Percentiles rank a stretch among this genome's conserved stretches.
phyloP scores from a whole-genome alignment of 2,329 filamentous ascomycete species.

The Thelonectria rubi region DNA sequence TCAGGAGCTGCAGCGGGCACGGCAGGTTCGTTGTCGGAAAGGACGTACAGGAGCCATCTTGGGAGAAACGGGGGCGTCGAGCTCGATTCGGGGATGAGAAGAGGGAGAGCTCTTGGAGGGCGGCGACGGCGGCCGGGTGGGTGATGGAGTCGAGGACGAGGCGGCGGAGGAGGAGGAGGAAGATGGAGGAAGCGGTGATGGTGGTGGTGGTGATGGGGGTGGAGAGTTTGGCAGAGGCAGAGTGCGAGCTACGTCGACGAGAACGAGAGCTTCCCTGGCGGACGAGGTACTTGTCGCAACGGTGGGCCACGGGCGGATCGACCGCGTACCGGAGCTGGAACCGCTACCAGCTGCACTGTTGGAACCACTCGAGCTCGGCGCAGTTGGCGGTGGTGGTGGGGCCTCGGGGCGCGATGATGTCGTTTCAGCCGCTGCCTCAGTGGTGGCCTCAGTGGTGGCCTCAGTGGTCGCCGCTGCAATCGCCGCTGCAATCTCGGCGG shows the following conservation, averaged over 20 bases:
- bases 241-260: slow-evolving; percentile 49
- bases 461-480: slow-evolving; percentile 19
- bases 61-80: slow-evolving; percentile 44
- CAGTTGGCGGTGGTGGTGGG: slow-evolving; percentile 36
- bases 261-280: slow-evolving; percentile 39
- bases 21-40: slow-evolving; percentile 26
- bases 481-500: slow-evolving; percentile 30
- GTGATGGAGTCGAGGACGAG: slow-evolving; percentile 45
- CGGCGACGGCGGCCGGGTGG: slow-evolving; percentile 45
- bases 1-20: slow-evolving; percentile 8
- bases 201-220: slow-evolving; percentile 49
- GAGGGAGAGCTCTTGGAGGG: slow-evolving; percentile 39
- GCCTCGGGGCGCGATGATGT: slow-evolving; percentile 44
- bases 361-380: neutral
- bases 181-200: slow-evolving; percentile 46
- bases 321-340: slow-evolving; percentile 10
- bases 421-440: slow-evolving; percentile 30
- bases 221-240: slow-evolving; percentile 55
- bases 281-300: slow-evolving; percentile 9
- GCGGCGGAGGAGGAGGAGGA: slow-evolving; percentile 43
- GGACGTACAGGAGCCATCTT: slow-evolving; percentile 66
- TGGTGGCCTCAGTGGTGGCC: too few species aligned
- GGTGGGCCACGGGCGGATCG: slow-evolving; percentile 12
- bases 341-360: neutral
- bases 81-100: slow-evolving; percentile 35